A percentile compares a stretch with the other conserved stretches of the same genome.
phyloP scores from a whole-genome alignment of 179 eudicot species.

The Nepenthes alata region DNA sequence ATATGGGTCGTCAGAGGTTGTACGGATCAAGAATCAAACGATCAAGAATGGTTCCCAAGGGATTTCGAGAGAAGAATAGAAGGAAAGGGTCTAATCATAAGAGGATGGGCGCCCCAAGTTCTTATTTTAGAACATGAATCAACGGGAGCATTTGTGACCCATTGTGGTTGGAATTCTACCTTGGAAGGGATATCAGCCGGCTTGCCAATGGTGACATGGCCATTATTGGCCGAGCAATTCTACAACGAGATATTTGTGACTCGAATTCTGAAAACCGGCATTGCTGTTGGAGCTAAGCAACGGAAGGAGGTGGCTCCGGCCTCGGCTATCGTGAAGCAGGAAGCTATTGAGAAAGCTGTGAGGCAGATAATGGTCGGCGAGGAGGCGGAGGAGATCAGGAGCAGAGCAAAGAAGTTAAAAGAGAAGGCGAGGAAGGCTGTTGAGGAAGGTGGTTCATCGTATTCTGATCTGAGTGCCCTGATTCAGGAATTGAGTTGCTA shows the following conservation, averaged over 20 bases:
- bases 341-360: slow-evolving; percentile 11
- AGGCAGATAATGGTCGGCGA: slow-evolving; percentile 13
- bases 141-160: slow-evolving; percentile 22
- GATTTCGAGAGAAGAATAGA: slow-evolving; percentile 20
- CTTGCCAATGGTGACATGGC: slow-evolving; percentile 26
- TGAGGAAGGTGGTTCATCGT: slow-evolving; percentile 24
- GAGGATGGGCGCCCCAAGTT: slow-evolving; percentile 28
- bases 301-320: neutral
- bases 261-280: slow-evolving; percentile 18
- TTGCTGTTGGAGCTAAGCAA: slow-evolving; percentile 16
- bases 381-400: slow-evolving; percentile 17
- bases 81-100: slow-evolving; percentile 16
- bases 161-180: slow-evolving; percentile 29
- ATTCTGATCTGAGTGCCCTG: slow-evolving; percentile 13
- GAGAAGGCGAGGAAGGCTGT: slow-evolving; percentile 19
- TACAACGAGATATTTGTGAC: slow-evolving; percentile 19
- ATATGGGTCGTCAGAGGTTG: slow-evolving; percentile 29
- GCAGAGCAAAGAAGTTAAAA: slow-evolving; percentile 12
- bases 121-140: slow-evolving; percentile 19
- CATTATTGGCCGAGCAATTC: slow-evolving; percentile 20
- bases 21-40: neutral
- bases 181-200: slow-evolving; percentile 20
- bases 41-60: slow-evolving; percentile 12
- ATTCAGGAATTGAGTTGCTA: slow-evolving; percentile 10
- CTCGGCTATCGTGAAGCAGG: slow-evolving; percentile 8